These are phyloP conservation scores for Pleurotus salmoneostramineus DNA, from an alignment of 768 basidiomycete species.

Conservation along the genomic window DNA sequence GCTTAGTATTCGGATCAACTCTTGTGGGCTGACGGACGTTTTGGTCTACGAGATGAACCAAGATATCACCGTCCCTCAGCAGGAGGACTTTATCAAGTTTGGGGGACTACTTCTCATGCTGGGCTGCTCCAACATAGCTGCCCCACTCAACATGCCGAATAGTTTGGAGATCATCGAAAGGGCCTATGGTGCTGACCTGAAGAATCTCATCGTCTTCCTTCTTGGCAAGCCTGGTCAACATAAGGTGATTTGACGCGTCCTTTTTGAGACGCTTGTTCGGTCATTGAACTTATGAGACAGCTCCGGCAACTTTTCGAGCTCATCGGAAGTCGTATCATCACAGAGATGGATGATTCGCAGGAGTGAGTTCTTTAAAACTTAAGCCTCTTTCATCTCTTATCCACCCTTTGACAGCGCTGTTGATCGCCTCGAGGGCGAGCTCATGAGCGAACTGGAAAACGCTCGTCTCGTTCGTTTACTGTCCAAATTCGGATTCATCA, in stretches of 20 bases:
- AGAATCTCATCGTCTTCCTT: conserved; percentile 75
- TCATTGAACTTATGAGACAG: conserved; percentile 23
- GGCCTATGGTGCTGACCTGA: conserved; percentile 77
- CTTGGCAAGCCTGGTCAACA: conserved; percentile 65
- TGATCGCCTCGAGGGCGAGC: conserved; percentile 79
- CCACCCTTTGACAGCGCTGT: conserved; percentile 47
- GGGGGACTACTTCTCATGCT: conserved; percentile 81
- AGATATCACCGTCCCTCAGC: conserved; percentile 51
- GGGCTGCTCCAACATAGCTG: conserved; percentile 64
- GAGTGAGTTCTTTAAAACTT: conserved; percentile 42
- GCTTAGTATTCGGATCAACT: conserved; percentile 68
- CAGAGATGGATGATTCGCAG: conserved; percentile 85
- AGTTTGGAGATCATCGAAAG: conserved; percentile 72
- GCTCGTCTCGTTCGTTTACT: conserved; percentile 85
- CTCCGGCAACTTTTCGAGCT: conserved; percentile 81
- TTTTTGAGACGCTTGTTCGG: not conserved
- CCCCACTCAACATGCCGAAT: conserved; percentile 61
- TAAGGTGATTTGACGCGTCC: conserved; percentile 39
- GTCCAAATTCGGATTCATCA: conserved; percentile 96
- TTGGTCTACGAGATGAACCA: conserved; percentile 70
- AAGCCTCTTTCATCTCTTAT: not conserved
- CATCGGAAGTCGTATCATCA: conserved; percentile 63
- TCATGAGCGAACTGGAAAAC: conserved; percentile 90
- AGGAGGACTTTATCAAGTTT: conserved; percentile 87
- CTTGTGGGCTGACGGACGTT: conserved; percentile 86